These are phyloP conservation scores for Termitomyces sp. DNA, from an alignment of 768 basidiomycete genomes.

Conservation along the genomic window DNA sequence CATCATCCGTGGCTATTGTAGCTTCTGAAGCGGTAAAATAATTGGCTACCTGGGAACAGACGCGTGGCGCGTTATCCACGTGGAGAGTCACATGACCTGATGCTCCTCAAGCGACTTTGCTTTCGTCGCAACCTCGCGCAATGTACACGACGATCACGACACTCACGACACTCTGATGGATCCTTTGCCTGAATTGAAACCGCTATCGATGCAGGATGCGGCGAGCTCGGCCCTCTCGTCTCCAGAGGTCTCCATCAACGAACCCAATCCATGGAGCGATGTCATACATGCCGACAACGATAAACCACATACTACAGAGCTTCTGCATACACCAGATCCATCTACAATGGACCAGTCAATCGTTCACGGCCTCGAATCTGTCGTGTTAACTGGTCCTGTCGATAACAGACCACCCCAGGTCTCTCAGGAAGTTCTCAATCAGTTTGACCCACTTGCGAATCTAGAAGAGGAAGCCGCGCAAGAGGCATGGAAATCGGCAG, in stretches of 20 bases:
- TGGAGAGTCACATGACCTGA: background rate
- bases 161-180: constrained; percentile 13
- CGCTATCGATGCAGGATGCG: background rate
- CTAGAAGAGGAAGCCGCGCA: constrained; percentile 56
- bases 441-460: constrained; percentile 68
- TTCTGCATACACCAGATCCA: constrained; percentile 40
- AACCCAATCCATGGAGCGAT: constrained; percentile 42
- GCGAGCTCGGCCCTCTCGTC: background rate
- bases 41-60: background rate
- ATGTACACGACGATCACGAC: constrained; percentile 13
- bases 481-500: constrained; percentile 61
- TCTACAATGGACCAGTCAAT: constrained; percentile 38
- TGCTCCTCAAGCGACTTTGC: background rate
- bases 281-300: constrained; percentile 18
- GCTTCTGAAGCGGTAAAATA: background rate
- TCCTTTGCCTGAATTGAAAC: background rate
- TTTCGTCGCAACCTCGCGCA: background rate
- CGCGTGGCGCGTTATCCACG: background rate
- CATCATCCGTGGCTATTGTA: background rate
- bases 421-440: constrained; percentile 45
- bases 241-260: constrained; percentile 17
- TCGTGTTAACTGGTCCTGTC: constrained; percentile 15
- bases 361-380: constrained; percentile 33
- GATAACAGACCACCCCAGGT: constrained; percentile 21
- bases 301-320: constrained; percentile 15